Base-by-base conservation (phyloP, 257 asterid species). In the Anisodus acutangulus region DNA sequence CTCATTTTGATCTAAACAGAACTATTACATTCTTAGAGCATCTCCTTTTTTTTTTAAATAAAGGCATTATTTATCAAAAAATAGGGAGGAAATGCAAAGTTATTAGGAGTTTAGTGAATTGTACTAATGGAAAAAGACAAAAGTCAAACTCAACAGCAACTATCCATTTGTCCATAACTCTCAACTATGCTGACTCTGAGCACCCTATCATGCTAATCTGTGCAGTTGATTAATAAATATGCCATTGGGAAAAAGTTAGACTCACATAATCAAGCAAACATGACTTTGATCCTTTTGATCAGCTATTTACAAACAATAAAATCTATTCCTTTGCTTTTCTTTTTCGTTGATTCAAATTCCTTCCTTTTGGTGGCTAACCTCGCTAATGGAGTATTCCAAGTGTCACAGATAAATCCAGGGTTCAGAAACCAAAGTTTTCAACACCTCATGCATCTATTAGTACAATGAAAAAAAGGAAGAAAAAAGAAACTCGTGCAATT, bases 311-410 rank as follows among this genome's bases (percentile, higher is more conserved):
- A 43, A 71, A 43, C 4, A 57, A 71, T 9, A 71, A 41, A n/a
- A 37, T 9, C 79, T 71, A 43, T 17, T 54, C 59, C 41, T 39
- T 69, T 69, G 54, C 31, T 41, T 68, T 71, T 70, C 10, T 71
- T 72, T 47, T 72, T 45, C 59, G 47, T 47, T 72, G 59, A n/a
- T 72, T 72, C 10, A 72, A 72, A 55, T 47, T 69, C 54, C 78
- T 69, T 53, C 13, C 54, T 69, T 69, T 69, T 39, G 26, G 22
- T 68, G 76, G 76, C 31, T 41, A 39, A 39, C 19, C 53, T 69
- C 54, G 6, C 39, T 39, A 45, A 6, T 15, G 26, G 31, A 69
- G 54, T 8, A 39, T 13, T 41, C 78, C 15, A 69, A 3, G 53
- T 16, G 78, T 69, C 31, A 39, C 31, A 69, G 6, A 15, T 41